Evolutionary conservation across 345 rosid species (phyloP).

Genomic region (Passiflora organensis): DNA sequence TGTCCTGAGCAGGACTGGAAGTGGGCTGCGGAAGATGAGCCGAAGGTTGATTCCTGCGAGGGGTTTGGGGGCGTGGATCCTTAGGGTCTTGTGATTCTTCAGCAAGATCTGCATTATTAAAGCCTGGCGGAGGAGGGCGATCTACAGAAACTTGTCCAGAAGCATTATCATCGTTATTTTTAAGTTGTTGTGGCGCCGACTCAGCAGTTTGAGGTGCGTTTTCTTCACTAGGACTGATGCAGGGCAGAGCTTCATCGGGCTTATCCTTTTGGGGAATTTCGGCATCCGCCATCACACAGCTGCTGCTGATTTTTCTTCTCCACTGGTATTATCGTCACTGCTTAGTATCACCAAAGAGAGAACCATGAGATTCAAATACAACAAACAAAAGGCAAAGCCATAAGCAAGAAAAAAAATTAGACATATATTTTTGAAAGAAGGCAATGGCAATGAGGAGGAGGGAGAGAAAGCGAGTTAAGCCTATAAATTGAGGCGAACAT

Average conservation of each 20-base stretch:
- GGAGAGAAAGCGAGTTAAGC: no score
- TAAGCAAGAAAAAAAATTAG: no score
- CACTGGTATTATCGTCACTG: not conserved
- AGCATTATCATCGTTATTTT: not conserved
- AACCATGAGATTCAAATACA: no score
- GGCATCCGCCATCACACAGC: conserved; percentile 14
- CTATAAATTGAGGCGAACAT: no score
- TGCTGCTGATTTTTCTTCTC: not conserved
- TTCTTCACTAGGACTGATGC: not conserved
- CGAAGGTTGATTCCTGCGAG: not conserved
- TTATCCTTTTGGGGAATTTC: conserved; percentile 13
- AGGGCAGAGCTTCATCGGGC: not conserved
- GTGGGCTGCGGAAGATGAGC: not conserved
- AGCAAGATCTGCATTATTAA: not conserved
- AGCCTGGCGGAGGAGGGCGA: not conserved
- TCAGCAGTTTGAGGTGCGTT: no score
- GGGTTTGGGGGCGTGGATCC: not conserved
- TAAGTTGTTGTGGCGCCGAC: no score
- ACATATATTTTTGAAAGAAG: no score
- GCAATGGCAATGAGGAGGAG: no score
- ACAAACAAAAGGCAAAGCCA: no score
- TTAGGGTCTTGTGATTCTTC: not conserved
- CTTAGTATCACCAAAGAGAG: no score
- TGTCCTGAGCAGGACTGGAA: no score
- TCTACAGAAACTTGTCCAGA: not conserved